Evolutionary conservation across 345 rosid genomes (phyloP), one percentile per base, ranked within the genome.

Genomic region (Aquilaria malaccensis): DNA sequence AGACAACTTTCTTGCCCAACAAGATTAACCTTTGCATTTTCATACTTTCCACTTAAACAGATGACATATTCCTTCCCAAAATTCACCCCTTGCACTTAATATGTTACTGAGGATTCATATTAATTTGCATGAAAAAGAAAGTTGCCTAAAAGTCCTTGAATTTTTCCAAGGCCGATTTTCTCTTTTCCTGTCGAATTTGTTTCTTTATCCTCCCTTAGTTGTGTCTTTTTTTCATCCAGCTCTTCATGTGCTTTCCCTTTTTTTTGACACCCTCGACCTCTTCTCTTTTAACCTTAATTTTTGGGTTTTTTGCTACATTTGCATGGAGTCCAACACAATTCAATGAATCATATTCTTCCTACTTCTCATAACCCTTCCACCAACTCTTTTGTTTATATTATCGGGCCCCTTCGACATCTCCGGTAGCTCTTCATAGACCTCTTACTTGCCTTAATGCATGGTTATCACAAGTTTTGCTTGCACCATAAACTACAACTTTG

Each of bases 351-450:
- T 55, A 12, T 66, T 58, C 65, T 56, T 64, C 55, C 65, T 73
- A 54, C 70, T 58, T 65, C 84, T 61, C 9, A 76, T 75, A 45
- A 50, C 72, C 69, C 76, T 75, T 52, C 59, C 46, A 29, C 65
- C 52, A 47, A 33, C 63, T 50, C 66, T 62, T 37, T 56, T 33
- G 4, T 67, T 70, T 60, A 54, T 29, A n/a, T 62, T 57, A 45
- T 12, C 64, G 41, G 45, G 55, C 37, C 63, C 73, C 2, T 62
- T 64, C 6, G 9, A 43, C 30, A 53, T 57, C 45, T 66, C 77
- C 9, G 60, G 30, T 45, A 56, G 46, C 56, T 55, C 63, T 58
- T 76, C 80, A 62, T 31, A 73, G 58, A 77, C 72, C 60, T 71
- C 46, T 58, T 63, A 66, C 60, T 80, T 72, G 22, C 22, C 22